Evolutionary conservation across 31 red algal genomes (phyloP).

Genomic region (Asparagopsis taxiformis): DNA sequence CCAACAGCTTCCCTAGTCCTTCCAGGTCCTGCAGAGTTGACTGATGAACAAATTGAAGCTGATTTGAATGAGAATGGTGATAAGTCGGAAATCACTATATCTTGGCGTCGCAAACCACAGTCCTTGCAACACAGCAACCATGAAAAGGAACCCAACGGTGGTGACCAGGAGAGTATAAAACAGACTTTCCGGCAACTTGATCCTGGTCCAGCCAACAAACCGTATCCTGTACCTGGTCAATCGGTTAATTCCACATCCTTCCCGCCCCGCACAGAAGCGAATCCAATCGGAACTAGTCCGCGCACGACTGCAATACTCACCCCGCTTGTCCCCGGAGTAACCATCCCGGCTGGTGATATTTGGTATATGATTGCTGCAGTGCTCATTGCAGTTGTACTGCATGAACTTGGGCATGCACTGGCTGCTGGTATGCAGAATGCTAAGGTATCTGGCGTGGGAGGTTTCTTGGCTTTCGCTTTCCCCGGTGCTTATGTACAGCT

Average conservation of each 20-base stretch:
- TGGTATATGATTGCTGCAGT: slow-evolving; percentile 61
- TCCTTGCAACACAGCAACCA: too few relatives aligned
- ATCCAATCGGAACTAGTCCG: too few relatives aligned
- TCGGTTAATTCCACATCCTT: too few relatives aligned
- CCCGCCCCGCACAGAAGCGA: too few relatives aligned
- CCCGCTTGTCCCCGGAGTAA: slow-evolving; percentile 62
- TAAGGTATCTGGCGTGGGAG: slow-evolving; percentile 51
- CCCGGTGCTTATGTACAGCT: slow-evolving; percentile 86
- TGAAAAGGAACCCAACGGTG: too few relatives aligned
- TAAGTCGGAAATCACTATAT: not conserved
- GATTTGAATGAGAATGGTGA: not conserved
- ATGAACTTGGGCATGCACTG: slow-evolving; percentile 86
- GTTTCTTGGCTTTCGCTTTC: slow-evolving; percentile 61
- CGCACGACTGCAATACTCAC: slow-evolving; percentile 45
- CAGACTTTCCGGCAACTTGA: too few relatives aligned
- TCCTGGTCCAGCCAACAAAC: too few relatives aligned
- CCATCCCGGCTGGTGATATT: slow-evolving; percentile 43
- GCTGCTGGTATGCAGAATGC: slow-evolving; percentile 57
- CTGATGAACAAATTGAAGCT: not conserved
- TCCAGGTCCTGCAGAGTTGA: not conserved
- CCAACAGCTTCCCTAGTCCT: too few relatives aligned
- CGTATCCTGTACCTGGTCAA: too few relatives aligned
- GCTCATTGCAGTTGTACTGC: slow-evolving; percentile 46
- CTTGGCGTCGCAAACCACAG: not conserved
- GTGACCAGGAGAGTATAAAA: too few relatives aligned